Evolutionary conservation across 2,329 filamentous ascomycete genomes (phyloP).

Genomic region (Diaporthe citriasiana): DNA sequence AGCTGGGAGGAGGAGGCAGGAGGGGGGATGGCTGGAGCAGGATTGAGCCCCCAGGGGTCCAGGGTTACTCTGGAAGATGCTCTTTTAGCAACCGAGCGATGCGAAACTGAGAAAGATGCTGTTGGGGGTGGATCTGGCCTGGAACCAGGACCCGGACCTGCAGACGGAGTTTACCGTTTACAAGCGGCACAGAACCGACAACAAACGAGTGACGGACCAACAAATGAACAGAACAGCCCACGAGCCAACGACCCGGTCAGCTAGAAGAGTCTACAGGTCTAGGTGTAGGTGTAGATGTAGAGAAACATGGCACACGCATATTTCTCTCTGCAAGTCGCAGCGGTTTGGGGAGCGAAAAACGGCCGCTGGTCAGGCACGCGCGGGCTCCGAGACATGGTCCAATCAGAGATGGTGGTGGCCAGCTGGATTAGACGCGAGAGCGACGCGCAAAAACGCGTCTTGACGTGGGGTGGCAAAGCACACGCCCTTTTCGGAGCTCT

Average conservation of each 20-base stretch:
- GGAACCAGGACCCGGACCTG: conserved; percentile 11
- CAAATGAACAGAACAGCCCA: not conserved
- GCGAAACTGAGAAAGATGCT: conserved; percentile 36
- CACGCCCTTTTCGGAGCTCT: not conserved
- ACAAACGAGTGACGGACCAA: not conserved
- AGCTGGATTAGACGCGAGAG: conserved; percentile 10
- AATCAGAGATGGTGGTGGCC: not conserved
- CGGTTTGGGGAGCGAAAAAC: conserved; percentile 6
- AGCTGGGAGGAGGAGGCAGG: not conserved
- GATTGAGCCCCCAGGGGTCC: not conserved
- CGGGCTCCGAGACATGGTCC: not conserved
- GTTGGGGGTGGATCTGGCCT: conserved; percentile 28
- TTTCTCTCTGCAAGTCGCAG: not conserved
- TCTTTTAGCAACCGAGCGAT: conserved; percentile 16
- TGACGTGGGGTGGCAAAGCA: conserved; percentile 3
- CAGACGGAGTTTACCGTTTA: conserved; percentile 28
- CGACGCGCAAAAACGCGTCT: conserved; percentile 21
- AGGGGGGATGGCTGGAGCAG: not conserved
- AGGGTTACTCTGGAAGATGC: conserved; percentile 13
- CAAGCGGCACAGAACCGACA: conserved; percentile 4
- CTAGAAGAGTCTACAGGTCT: not conserved
- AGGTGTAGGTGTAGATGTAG: conserved; percentile 32
- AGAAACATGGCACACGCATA: not conserved
- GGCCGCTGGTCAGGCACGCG: conserved; percentile 14
- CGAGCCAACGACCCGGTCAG: not conserved